A percentile compares a stretch with the other conserved stretches of the same genome.
Evolutionary conservation across 1,139 yeast species (phyloP).

Genomic region (Pichia sp.): DNA sequence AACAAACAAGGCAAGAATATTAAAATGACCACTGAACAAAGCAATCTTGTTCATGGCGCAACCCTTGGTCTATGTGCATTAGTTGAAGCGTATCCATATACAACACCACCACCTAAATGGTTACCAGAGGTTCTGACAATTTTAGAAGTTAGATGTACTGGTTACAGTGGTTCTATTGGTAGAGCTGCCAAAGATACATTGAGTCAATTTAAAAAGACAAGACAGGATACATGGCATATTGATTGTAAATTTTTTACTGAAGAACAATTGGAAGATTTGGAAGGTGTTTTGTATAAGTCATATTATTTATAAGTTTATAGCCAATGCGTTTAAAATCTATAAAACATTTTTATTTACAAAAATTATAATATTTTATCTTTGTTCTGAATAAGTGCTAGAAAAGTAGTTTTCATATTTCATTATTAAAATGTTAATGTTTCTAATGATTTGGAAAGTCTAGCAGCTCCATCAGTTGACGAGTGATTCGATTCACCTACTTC

Average conservation of each 20-base stretch:
- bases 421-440: conserved; percentile 55
- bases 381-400: too few relatives aligned
- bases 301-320: conserved; percentile 57
- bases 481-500: conserved; percentile 40
- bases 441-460: conserved; percentile 56
- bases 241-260: conserved; percentile 72
- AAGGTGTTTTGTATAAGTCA: conserved; percentile 91
- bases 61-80: conserved; percentile 86
- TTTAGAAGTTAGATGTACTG: conserved; percentile 63
- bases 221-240: conserved; percentile 96
- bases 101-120: conserved; percentile 91
- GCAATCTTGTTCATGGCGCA: conserved; percentile 64
- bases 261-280: conserved; percentile 83
- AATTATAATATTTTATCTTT: too few relatives aligned
- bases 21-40: conserved; percentile 35
- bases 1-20: conserved; percentile 26
- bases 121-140: conserved; percentile 68
- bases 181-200: conserved; percentile 77
- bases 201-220: conserved; percentile 81
- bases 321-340: too few relatives aligned
- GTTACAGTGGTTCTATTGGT: conserved; percentile 73
- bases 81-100: conserved; percentile 84
- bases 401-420: too few relatives aligned
- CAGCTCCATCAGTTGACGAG: conserved; percentile 51
- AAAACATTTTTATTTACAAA: too few relatives aligned